Base-by-base conservation (phyloP, 2,329 filamentous ascomycete species). In the Thyridium curvatum region DNA sequence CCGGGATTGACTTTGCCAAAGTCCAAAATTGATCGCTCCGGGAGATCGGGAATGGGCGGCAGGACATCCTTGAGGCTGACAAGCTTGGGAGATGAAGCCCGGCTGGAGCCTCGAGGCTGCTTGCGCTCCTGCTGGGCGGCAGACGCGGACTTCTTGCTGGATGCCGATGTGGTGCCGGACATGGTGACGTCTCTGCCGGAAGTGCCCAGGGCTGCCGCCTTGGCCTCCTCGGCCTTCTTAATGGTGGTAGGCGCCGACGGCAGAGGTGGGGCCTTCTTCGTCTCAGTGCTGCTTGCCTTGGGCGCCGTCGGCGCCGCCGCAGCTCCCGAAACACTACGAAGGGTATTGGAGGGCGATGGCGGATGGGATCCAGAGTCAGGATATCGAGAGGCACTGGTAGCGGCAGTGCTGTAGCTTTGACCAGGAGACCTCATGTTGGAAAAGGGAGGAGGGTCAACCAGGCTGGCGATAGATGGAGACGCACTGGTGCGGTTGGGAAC, bases 391-490 rank as follows among this genome's bases (percentile, higher is more conserved):
- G 53, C 52, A 18, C 44, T 41, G 29, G 50, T 55, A 16, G 49
- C 44, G 30, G 51, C 56, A 17, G 53, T 56, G 13, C 50, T 50
- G 41, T 62, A 65, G 13, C 60, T 54, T 4, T 52, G 53, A 12
- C 59, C 60, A 33, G 60, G 67, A 4, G 63, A 68, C 17, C 60
- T 59, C 17, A 61, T 56, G 40, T 46, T 49, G 34, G 67, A 34
- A 68, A 62, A 9, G 71, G 49, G 6, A n/a, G 75, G 74, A 28
- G 83, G 84, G 49, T 95, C 88, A 37, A 96, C 86, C 41, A 96
- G 74, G 61, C 87, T 94, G 6, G 88, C 84, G 49, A 96, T 95
- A 3, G 91, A 91, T 2, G 91, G 90, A 4, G 91, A 96, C 30
- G 85, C 85, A 56, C 86, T 91, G n/a, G 86, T 84, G 39, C 84